Conservation (phyloP, 306 rosid genomes). For the Dryas drummondii region DNA sequence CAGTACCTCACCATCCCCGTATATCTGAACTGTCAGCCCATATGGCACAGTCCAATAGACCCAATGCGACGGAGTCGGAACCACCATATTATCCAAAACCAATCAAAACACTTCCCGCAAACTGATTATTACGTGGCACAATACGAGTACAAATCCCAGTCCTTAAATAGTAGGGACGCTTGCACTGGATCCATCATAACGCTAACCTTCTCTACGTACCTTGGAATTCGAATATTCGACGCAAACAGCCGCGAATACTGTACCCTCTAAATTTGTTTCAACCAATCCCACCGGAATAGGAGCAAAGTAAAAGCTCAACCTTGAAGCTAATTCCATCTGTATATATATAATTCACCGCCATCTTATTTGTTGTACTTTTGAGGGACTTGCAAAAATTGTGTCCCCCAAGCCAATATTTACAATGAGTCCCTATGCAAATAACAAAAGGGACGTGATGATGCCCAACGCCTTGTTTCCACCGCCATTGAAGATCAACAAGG, state of each 20-base stretch:
- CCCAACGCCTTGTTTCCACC: constrained; percentile 40
- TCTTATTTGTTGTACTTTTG: constrained; percentile 13
- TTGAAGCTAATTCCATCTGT: neutral
- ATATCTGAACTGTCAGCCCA: neutral
- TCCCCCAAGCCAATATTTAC: neutral
- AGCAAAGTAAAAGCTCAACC: neutral
- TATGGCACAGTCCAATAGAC: neutral
- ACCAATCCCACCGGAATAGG: constrained; percentile 20
- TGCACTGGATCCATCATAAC: neutral
- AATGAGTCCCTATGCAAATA: constrained; percentile 47
- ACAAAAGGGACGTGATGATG: constrained; percentile 33
- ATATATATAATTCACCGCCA: neutral
- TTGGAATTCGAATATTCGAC: too few species aligned
- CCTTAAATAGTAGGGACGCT: neutral
- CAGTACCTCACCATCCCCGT: neutral
- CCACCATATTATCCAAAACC: too few species aligned
- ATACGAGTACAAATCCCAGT: neutral
- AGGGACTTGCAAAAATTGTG: neutral
- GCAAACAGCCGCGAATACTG: too few species aligned
- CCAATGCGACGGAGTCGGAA: neutral
- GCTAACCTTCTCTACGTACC: too few species aligned
- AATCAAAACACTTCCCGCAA: too few species aligned
- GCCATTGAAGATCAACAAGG: constrained; percentile 58
- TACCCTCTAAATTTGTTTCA: constrained; percentile 16
- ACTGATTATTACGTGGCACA: neutral